Base-by-base conservation (phyloP, 176 grass and related monocot species). In the Hyparrhenia diplandra region DNA sequence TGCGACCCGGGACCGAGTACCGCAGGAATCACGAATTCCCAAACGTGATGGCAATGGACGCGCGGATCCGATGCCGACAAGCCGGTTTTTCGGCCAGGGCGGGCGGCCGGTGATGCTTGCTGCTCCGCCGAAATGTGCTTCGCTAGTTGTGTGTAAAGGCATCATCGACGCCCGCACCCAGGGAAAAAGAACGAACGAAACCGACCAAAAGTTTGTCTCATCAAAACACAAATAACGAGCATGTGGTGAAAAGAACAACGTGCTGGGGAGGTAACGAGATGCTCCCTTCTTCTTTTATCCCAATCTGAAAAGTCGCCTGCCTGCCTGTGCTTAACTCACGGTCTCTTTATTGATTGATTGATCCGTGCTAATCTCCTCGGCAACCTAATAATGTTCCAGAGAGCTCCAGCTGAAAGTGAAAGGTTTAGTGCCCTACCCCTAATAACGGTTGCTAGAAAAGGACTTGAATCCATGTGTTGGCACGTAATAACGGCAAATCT, bases 1-100 rank as follows among this genome's bases (percentile, higher is more conserved):
- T 71, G 37, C 61, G 32, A 14, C n/a, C 3, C 24, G 51, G 63
- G 86, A 63, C 9, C 6, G 3, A 12, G 43, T 8, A 8, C 5
- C 7, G n/a, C 25, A 51, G 5, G 47, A 67, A 60, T 24, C 47
- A 41, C 21, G 2, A 75, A 39, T 67, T 27, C 25, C 67, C 42
- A 39, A 16, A 77, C 71, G 27, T 54, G 64, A 55, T 28, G 36
- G 54, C 35, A 76, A n/a, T 21, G 14, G 43, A 74, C 40, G 63
- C 13, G 3, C 13, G 71, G 70, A 80, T 63, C 69, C 49, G 76
- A 23, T 81, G 87, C 87, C 71, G 87, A 89, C 82, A 46, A 25
- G 87, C 87, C 77, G 71, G 37, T 81, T 85, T n/a, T 81, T 63
- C 52, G 41, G 20, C 70, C 52, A 31, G 46, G 47, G 47, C n/a